These are phyloP conservation scores for Eutrema japonicum DNA, from an alignment of 345 rosid species.

Conservation along the genomic window DNA sequence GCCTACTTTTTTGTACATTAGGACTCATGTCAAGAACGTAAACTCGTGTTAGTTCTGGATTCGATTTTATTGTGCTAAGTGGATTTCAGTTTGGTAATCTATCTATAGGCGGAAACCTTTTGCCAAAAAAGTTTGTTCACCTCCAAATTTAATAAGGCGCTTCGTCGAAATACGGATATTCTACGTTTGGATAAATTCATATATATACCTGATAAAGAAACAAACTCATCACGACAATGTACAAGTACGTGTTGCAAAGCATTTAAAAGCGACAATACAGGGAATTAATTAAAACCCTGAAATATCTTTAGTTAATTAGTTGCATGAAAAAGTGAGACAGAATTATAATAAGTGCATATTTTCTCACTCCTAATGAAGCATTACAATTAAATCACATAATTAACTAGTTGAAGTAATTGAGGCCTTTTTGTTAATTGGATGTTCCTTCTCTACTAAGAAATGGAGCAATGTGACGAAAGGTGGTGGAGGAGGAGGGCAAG, in stretches of 20 bases:
- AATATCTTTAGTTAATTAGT: conserved; percentile 39
- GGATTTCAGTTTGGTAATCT: neutral
- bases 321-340: conserved; percentile 38
- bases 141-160: neutral
- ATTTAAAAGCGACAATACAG: conserved; percentile 10
- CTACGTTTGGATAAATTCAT: neutral
- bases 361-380: conserved; percentile 11
- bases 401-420: conserved; percentile 13
- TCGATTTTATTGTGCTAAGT: neutral
- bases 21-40: neutral
- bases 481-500: conserved; percentile 45
- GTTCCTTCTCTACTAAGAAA: conserved; percentile 60
- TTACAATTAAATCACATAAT: neutral
- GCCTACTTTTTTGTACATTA: too few species aligned
- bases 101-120: neutral
- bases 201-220: neutral
- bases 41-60: neutral
- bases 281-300: neutral
- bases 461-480: conserved; percentile 26
- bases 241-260: conserved; percentile 12
- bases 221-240: neutral
- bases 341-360: neutral
- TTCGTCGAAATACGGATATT: neutral
- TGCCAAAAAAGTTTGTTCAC: neutral
- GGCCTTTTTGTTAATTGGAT: conserved; percentile 7